Conservation (phyloP, 106 monocot genomes). For the Dendrobium catenatum region DNA sequence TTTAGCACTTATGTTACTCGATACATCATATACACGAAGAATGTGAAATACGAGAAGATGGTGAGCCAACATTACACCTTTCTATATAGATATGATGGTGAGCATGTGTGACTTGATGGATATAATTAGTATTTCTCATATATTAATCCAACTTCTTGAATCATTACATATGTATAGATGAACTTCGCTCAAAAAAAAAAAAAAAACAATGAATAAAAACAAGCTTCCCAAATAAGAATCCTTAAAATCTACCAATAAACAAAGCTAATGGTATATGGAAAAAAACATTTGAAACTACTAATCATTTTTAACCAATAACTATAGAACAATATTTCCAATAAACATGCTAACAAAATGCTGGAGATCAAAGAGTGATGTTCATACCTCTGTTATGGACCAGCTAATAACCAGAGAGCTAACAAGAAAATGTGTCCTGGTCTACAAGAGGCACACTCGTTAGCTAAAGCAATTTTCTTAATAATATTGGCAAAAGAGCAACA, state of each 20-base stretch:
- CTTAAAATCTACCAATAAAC: neutral
- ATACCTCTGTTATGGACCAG: conserved; percentile 99
- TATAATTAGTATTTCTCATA: neutral
- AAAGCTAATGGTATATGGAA: neutral
- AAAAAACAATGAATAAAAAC: neutral
- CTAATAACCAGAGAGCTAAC: conserved; percentile 94
- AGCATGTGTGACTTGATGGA: neutral
- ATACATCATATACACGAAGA: neutral
- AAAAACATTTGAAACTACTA: neutral
- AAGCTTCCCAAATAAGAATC: neutral
- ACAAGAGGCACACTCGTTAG: conserved; percentile 13
- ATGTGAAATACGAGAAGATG: no score
- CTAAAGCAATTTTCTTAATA: neutral
- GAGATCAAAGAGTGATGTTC: neutral
- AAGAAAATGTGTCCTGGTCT: conserved; percentile 70
- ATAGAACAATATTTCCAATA: neutral
- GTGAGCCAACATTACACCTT: no score
- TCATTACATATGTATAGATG: neutral
- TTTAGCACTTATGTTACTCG: neutral
- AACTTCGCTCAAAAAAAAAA: neutral
- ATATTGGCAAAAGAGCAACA: neutral
- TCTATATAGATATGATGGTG: neutral
- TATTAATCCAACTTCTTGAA: neutral
- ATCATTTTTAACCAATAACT: neutral
- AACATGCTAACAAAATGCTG: neutral